Evolutionary conservation across 805 yeast genomes (phyloP).

Genomic region (Danielia reshetovae): DNA sequence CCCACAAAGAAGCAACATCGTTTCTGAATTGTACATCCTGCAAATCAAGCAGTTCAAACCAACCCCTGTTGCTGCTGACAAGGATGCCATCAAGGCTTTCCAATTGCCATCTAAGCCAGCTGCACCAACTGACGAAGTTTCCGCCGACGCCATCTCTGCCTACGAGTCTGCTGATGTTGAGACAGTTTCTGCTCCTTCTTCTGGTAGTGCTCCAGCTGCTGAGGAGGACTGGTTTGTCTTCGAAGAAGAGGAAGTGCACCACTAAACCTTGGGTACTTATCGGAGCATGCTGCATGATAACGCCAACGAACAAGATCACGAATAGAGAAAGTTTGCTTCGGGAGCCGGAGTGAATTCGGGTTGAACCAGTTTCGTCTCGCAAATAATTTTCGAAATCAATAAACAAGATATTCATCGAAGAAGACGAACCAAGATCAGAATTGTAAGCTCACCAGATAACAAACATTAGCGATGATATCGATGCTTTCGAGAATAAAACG

Average conservation of each 20-base stretch:
- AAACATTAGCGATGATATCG: no score
- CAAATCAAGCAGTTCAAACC: constrained; percentile 90
- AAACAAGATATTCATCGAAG: no score
- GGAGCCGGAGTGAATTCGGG: not conserved
- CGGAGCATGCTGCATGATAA: constrained; percentile 3
- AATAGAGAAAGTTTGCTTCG: not conserved
- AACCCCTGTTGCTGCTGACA: constrained; percentile 64
- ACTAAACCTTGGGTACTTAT: no score
- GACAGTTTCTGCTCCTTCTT: constrained; percentile 38
- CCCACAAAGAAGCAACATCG: constrained; percentile 50
- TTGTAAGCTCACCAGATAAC: no score
- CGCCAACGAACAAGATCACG: no score
- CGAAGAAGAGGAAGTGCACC: constrained; percentile 64
- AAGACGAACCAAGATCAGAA: no score
- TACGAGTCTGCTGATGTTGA: constrained; percentile 75
- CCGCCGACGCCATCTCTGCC: constrained; percentile 61
- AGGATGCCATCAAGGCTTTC: constrained; percentile 83
- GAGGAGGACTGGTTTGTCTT: constrained; percentile 81
- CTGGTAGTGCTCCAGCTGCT: constrained; percentile 39
- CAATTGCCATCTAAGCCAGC: constrained; percentile 73
- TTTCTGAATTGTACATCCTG: constrained; percentile 80
- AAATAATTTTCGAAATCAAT: no score
- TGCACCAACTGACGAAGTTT: constrained; percentile 66
- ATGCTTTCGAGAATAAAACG: no score
- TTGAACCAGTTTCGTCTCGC: not conserved